Percentiles rank a stretch among this genome's conserved stretches.
Evolutionary conservation across 2,329 filamentous ascomycete species (phyloP).

Genomic region (Diaporthe nobilis): DNA sequence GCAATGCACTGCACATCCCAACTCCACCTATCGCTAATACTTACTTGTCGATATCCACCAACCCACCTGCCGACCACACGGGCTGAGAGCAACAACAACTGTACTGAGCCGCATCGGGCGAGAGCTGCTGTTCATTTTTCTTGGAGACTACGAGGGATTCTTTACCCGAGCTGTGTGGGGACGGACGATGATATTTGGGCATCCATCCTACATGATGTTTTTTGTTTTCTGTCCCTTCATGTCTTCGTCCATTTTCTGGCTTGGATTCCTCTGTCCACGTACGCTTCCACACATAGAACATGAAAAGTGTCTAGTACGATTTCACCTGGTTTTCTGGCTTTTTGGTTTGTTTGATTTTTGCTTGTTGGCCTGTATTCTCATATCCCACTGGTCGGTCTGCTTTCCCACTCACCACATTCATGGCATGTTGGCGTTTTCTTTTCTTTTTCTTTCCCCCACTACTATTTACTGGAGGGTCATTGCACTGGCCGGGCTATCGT

Average conservation of each 20-base stretch:
- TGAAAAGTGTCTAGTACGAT: conserved; percentile 30
- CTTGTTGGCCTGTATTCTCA: background rate
- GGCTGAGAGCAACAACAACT: background rate
- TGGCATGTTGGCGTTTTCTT: conserved; percentile 35
- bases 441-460: background rate
- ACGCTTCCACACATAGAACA: conserved; percentile 28
- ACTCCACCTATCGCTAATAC: conserved; percentile 13
- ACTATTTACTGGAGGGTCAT: background rate
- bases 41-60: background rate
- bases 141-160: background rate
- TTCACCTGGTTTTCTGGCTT: background rate
- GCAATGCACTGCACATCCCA: background rate
- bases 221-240: background rate
- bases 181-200: background rate
- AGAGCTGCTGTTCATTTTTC: background rate
- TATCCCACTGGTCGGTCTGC: background rate
- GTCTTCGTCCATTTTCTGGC: background rate
- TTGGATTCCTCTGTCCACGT: conserved; percentile 5
- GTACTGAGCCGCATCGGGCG: background rate
- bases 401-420: background rate
- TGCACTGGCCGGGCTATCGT: background rate
- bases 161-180: background rate
- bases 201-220: background rate
- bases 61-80: background rate
- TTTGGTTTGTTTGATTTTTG: background rate